Evolutionary conservation across 192 early-diverging fungal genomes (phyloP).

Genomic region (Backusella morwellensis): DNA sequence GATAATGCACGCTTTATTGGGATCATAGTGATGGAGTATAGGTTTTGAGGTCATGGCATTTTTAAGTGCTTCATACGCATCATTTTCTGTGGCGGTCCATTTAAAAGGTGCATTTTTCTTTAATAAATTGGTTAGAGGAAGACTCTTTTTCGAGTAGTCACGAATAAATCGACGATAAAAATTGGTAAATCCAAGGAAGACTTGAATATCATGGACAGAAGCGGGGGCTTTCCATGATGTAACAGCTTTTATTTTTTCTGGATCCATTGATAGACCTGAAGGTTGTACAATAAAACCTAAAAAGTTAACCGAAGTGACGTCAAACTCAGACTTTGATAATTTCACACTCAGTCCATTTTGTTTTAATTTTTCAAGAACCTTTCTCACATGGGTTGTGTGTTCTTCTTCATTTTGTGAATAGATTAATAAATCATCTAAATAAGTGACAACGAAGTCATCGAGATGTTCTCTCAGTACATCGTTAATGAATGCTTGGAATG

Average conservation of each 20-base stretch:
- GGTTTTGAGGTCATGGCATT: background rate
- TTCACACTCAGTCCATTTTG: background rate
- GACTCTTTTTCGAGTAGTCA: background rate
- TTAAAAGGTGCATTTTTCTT: background rate
- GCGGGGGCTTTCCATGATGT: slow-evolving; percentile 16
- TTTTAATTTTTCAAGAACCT: slow-evolving; percentile 9
- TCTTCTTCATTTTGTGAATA: slow-evolving; percentile 29
- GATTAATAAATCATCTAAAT: slow-evolving; percentile 43
- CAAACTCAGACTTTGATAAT: slow-evolving; percentile 17
- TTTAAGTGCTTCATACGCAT: background rate
- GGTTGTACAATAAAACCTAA: slow-evolving; percentile 13
- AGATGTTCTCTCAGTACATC: slow-evolving; percentile 40
- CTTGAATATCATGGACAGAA: slow-evolving; percentile 15
- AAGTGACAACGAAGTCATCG: slow-evolving; percentile 33
- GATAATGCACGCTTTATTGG: background rate
- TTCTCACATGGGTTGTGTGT: slow-evolving; percentile 20
- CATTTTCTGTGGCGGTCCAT: background rate
- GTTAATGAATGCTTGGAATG: slow-evolving; percentile 54
- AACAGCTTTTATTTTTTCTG: slow-evolving; percentile 22
- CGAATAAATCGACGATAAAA: slow-evolving; percentile 28
- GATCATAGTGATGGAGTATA: background rate
- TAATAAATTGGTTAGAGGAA: slow-evolving; percentile 15
- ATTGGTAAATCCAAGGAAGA: slow-evolving; percentile 26
- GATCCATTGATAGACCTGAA: background rate
- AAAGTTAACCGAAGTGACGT: background rate